Conservation (phyloP, 306 rosid genomes). For the Pyrus communis region DNA sequence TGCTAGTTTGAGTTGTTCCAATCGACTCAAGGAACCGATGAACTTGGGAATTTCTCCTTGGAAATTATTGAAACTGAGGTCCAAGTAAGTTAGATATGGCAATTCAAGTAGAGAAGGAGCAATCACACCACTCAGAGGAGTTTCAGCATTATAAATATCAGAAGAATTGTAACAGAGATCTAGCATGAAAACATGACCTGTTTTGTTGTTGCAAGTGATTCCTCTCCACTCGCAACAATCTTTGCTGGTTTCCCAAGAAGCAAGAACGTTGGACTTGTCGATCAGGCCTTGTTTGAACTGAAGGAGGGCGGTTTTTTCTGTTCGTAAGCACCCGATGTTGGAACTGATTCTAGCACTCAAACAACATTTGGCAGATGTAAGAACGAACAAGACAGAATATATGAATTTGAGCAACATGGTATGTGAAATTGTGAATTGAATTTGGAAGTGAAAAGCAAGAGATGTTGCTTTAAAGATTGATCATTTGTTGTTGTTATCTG, state of each 20-base stretch:
- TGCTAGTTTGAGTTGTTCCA: constrained; percentile 2
- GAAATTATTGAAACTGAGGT: constrained; percentile 13
- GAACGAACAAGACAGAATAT: not conserved
- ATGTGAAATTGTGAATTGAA: not conserved
- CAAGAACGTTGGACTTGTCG: not conserved
- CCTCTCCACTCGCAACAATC: constrained; percentile 24
- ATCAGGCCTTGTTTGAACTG: constrained; percentile 11
- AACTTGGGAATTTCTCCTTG: constrained; percentile 5
- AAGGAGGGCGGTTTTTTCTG: constrained; percentile 9
- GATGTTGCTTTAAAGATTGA: not conserved
- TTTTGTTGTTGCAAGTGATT: not conserved
- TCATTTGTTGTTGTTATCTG: not conserved
- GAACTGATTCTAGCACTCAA: not conserved
- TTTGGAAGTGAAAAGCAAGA: not conserved
- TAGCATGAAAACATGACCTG: constrained; percentile 11
- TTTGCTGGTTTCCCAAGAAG: constrained; percentile 10
- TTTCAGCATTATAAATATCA: not conserved
- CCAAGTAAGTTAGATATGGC: not conserved
- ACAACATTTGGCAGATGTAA: not conserved
- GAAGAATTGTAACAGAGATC: not conserved
- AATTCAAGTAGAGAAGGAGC: constrained; percentile 15
- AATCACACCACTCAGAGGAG: constrained; percentile 7
- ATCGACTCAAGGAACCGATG: not conserved
- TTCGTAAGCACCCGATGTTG: not conserved
- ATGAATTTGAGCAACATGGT: not conserved